Base-by-base conservation (phyloP, 2,329 filamentous ascomycete species). In the Sclerotinia glacialis region DNA sequence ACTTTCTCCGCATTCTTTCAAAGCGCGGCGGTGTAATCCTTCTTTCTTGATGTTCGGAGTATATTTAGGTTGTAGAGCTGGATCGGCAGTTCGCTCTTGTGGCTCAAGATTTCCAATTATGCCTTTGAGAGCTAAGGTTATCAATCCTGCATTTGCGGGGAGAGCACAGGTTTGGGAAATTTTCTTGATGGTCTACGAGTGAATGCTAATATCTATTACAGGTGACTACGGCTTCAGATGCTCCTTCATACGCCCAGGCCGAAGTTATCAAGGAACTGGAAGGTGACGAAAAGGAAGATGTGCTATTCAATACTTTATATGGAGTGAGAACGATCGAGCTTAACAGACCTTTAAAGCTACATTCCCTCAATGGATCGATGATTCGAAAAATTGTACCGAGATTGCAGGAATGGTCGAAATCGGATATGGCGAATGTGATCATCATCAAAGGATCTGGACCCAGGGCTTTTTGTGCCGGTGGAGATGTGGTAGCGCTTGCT, bases 321-420 rank as follows among this genome's bases (percentile, higher is more conserved):
- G 95, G 95, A 70, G 85, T 98, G 61, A 91, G 95, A 70, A 93
- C 90, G 72, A 89, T 99, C 76, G 90, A 97, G 80, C 90, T 99
- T 72, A 99, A 99, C 82, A 89, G 95, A 67, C 95, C 94, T 7
- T 84, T 86, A 76, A 97, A 97, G 81, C 85, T 93, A 77, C 98
- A 99, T 80, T 90, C 94, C 34, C 86, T 99, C 72, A 93, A 96
- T 78, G 91, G 84, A 63, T 97, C 93, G 67, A 99, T 99, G 96
- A 91, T 90, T 70, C 87, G 91, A 74, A 98, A 99, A 81, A 98
- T 99, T 73, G 82, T 93, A 56, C 93, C 94, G 28, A 86, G 95
- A 67, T 79, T 99, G 76, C 83, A 91, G 75, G 94, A 98, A 82
- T 99, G 93, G 93, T 87, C 91, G 75, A 95, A 96, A 79, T 98